A percentile compares a stretch with the other conserved stretches of the same genome.
These are phyloP conservation scores for Favolaschia claudopus DNA, from an alignment of 768 basidiomycete species.

Conservation along the genomic window DNA sequence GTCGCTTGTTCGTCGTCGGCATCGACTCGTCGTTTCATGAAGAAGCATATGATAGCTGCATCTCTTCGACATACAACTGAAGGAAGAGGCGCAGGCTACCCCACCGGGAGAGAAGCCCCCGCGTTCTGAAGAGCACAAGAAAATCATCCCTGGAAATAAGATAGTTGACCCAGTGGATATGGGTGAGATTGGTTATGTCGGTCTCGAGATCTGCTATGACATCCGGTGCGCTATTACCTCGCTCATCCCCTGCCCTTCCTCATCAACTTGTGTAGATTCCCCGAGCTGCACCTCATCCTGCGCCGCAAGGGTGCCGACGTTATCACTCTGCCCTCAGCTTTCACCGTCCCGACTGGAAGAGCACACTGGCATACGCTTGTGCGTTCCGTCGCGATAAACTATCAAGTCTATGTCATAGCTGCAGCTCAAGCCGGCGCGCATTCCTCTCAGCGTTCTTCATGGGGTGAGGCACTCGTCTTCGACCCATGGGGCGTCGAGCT, in stretches of 20 bases:
- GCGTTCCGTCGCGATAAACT: constrained; percentile 24
- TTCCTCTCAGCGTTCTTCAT: constrained; percentile 18
- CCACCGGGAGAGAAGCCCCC: constrained; percentile 9
- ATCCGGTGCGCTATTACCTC: constrained; percentile 14
- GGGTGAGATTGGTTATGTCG: constrained; percentile 22
- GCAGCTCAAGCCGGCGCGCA: constrained; percentile 26
- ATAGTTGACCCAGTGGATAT: constrained; percentile 19
- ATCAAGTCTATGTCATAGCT: constrained; percentile 29
- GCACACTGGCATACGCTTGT: constrained; percentile 28
- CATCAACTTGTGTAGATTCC: constrained; percentile 8
- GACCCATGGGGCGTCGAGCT: constrained; percentile 28
- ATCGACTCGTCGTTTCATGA: background rate
- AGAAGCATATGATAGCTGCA: constrained; percentile 14
- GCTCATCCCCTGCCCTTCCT: background rate
- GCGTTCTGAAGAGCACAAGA: constrained; percentile 16
- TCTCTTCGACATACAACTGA: constrained; percentile 25
- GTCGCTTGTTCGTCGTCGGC: too few relatives aligned
- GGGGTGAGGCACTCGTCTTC: constrained; percentile 28
- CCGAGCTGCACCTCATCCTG: constrained; percentile 26
- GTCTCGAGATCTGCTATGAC: constrained; percentile 28
- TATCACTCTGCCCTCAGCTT: constrained; percentile 24
- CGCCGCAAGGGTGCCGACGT: constrained; percentile 25
- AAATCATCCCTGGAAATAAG: constrained; percentile 20
- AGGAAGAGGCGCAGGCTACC: constrained; percentile 5
- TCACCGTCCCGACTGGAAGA: constrained; percentile 25